These are phyloP conservation scores for Pseudogymnoascus sp. DNA, from an alignment of 2,329 filamentous ascomycete genomes.

Conservation along the genomic window DNA sequence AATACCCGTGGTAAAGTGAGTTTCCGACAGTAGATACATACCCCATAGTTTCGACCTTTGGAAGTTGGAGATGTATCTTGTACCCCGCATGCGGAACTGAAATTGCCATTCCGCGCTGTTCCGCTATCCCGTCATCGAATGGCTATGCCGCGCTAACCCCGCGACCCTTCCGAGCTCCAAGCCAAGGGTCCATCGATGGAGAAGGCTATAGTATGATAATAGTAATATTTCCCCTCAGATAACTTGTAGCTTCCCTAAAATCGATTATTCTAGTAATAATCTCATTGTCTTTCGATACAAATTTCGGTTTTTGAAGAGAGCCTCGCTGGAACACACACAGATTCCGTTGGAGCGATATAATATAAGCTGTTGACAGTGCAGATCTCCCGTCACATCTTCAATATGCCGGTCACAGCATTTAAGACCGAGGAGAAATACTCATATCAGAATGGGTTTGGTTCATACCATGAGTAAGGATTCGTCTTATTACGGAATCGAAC, in stretches of 20 bases:
- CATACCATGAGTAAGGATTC: constrained; percentile 53
- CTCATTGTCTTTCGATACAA: not conserved
- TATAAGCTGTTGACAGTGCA: not conserved
- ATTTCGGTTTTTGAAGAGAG: not conserved
- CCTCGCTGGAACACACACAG: not conserved
- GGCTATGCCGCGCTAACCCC: constrained; percentile 6
- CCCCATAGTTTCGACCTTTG: not conserved
- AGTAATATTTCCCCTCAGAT: not conserved
- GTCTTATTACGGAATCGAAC: not conserved
- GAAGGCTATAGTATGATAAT: constrained; percentile 1
- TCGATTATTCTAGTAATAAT: not conserved
- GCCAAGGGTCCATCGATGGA: not conserved
- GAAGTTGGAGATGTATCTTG: not conserved
- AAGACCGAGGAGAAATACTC: constrained; percentile 54
- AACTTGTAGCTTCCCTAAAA: not conserved
- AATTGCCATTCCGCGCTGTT: not conserved
- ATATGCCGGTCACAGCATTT: constrained; percentile 58
- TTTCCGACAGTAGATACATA: not conserved
- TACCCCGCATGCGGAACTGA: constrained; percentile 2
- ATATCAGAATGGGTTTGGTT: constrained; percentile 60
- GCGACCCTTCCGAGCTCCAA: not conserved
- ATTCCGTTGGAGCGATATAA: not conserved
- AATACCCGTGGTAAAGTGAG: not conserved
- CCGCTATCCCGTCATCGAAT: constrained; percentile 1
- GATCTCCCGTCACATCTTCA: constrained; percentile 6